Percentiles rank a stretch among this genome's conserved stretches.
Conservation (phyloP, 202 grass and related monocot species). For the Digitaria exilis region DNA sequence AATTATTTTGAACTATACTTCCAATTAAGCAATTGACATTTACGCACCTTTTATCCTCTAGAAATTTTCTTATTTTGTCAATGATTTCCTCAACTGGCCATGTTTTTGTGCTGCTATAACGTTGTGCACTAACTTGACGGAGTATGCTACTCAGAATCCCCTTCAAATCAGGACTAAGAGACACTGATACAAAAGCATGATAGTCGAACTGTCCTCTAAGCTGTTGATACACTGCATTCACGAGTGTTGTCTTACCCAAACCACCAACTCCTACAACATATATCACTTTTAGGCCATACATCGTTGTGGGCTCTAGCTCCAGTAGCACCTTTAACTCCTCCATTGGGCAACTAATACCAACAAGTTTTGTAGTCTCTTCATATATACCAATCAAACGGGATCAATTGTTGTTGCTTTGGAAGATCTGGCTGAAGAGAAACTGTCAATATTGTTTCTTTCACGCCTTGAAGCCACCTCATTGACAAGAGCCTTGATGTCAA, state of each 20-base stretch:
- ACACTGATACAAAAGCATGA: not conserved
- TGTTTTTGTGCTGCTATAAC: not conserved
- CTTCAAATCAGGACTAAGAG: not conserved
- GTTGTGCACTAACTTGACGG: not conserved
- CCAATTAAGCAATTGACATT: too few relatives aligned
- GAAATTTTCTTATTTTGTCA: not conserved
- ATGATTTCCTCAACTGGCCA: slow-evolving; percentile 9
- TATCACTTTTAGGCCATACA: not conserved
- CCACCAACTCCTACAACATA: slow-evolving; percentile 19
- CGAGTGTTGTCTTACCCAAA: slow-evolving; percentile 43
- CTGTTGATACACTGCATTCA: not conserved
- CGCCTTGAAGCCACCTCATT: slow-evolving; percentile 28
- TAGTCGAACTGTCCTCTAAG: not conserved
- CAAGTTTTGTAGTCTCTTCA: not conserved
- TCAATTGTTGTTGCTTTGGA: not conserved
- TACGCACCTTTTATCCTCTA: slow-evolving; percentile 30
- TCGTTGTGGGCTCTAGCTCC: not conserved
- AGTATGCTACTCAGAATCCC: not conserved
- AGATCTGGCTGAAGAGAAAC: too few relatives aligned
- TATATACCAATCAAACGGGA: not conserved
- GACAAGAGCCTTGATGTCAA: not conserved
- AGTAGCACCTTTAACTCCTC: not conserved
- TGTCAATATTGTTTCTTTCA: not conserved
- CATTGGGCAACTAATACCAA: not conserved
- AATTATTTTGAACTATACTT: too few relatives aligned